Conservation (phyloP, 225 moss, liverwort and hornwort genomes). For the Straminergon stramineum region DNA sequence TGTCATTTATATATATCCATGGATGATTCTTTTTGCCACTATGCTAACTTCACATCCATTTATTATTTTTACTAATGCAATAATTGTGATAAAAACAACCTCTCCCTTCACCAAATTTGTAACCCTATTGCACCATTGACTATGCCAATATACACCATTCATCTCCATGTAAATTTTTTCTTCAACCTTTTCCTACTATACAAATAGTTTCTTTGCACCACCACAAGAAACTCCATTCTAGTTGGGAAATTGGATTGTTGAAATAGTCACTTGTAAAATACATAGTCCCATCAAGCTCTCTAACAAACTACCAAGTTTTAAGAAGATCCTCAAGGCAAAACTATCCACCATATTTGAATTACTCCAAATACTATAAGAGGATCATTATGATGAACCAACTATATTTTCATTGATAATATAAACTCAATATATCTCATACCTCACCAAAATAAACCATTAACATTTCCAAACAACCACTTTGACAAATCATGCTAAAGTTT, state of each 20-base stretch:
- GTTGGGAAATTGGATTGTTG: too few relatives aligned
- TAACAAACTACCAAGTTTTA: not conserved
- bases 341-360: too few relatives aligned
- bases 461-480: not conserved
- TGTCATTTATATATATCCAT: not conserved
- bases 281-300: too few relatives aligned
- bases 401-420: not conserved
- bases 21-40: not conserved
- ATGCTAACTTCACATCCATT: not conserved
- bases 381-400: not conserved
- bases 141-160: not conserved
- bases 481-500: not conserved
- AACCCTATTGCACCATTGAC: rapidly evolving
- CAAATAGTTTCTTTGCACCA: not conserved
- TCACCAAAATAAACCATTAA: not conserved
- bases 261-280: too few relatives aligned
- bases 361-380: too few relatives aligned
- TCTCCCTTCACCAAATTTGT: not conserved
- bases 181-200: not conserved
- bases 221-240: too few relatives aligned
- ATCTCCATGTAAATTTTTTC: not conserved
- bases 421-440: too few relatives aligned
- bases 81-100: not conserved
- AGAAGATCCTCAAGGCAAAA: not conserved
- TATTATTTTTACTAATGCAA: not conserved